Base-by-base conservation (phyloP, 1,284 basidiomycete genomes). In the Ganoderma multipileum region DNA sequence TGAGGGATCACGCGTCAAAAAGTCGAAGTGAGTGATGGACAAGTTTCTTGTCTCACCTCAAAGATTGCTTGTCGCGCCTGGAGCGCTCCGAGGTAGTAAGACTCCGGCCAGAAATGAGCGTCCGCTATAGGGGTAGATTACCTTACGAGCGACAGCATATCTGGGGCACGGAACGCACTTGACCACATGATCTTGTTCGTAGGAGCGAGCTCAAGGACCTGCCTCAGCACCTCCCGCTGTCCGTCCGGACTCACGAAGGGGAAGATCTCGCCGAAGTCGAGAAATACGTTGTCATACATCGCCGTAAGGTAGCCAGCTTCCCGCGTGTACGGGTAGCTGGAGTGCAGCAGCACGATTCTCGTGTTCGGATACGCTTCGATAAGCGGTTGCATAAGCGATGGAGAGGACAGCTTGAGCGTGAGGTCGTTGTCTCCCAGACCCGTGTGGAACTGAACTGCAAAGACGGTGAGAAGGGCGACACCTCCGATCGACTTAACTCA, bases 191-290 rank as follows among this genome's bases (percentile, higher is more conserved):
- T 87, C 76, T 93, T 94, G 76, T 89, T 92, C 26, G 87, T 91
- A 11, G 93, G 92, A 20, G 86, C 82, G 5, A 93, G 79, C 77
- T 94, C 93, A 2, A 94, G 78, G 16, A 91, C 79, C 75, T 94
- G 87, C 39, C 82, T 83, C 30, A 93, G 76, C 55, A 90, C 83
- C 0, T 78, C 75, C 14, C 86, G 82, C 76, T 93, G 91, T 1
- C 91, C 92, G 2, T 85, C 83, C 1, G 81, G 83, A 2, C 90
- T 91, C 44, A 94, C 79, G 69, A 86, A 81, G 0, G 91, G 91
- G 71, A 92, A 93, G n/a, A 93, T 86, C 81, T 92, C 89, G 50
- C 93, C 92, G 76, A 94, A 91, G 77, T 94, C 93, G 55, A 94
- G 81, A 75, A 86, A 93, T 11, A 93, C 92, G 70, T 94, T 94